A percentile compares a stretch with the other conserved stretches of the same genome.
Conservation (phyloP, 345 rosid species). For the Citropsis articulata region DNA sequence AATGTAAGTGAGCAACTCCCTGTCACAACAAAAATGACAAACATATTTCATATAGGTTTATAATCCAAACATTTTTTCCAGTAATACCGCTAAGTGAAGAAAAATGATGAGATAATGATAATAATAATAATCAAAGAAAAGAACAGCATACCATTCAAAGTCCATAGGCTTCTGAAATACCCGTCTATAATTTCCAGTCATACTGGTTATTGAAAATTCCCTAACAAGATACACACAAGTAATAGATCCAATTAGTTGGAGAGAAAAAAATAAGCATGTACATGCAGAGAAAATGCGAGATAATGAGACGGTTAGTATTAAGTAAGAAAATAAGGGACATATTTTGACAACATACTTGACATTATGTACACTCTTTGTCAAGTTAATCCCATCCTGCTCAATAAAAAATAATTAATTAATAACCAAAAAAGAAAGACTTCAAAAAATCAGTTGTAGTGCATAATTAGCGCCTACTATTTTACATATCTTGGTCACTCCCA, state of each 20-base stretch:
- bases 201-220: conserved; percentile 93
- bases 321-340: conserved; percentile 8
- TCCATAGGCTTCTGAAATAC: conserved; percentile 83
- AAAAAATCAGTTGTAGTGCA: background rate
- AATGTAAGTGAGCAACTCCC: conserved; percentile 72
- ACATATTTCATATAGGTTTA: background rate
- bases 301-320: background rate
- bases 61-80: background rate
- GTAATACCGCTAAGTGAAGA: background rate
- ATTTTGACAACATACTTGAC: conserved; percentile 57
- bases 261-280: background rate
- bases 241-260: background rate
- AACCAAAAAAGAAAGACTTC: background rate
- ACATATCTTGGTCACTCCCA: background rate
- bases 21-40: conserved; percentile 25
- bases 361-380: conserved; percentile 71
- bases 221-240: conserved; percentile 30
- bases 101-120: background rate
- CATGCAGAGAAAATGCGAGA: background rate
- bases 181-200: conserved; percentile 92
- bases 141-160: conserved; percentile 60
- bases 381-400: conserved; percentile 66
- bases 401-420: conserved; percentile 20
- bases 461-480: background rate
- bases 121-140: background rate